Evolutionary conservation across 225 moss, liverwort and hornwort species (phyloP), one percentile per base, ranked within the genome.

Genomic region (Antitrichia curtipendula): DNA sequence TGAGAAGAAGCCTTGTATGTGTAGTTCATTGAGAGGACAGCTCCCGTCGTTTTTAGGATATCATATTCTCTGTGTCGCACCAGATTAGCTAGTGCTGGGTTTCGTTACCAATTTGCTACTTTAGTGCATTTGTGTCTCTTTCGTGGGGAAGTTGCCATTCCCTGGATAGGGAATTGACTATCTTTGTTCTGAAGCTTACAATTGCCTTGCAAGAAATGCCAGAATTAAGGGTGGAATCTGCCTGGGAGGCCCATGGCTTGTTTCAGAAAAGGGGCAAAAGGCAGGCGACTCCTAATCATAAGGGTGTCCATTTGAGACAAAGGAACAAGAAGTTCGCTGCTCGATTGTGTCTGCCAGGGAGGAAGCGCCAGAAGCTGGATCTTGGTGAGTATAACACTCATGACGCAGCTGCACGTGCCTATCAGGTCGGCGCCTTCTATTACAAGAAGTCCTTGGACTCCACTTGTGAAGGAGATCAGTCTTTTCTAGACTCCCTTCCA

Each of bases 361-460:
- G 70, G 49, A 82, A 80, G 68, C 66, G 58, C 12, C 87, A 71
- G 81, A 90, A 88, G 88, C 81, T 90, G 34, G 90, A 88, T 31
- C 90, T 88, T 45, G 88, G 85, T 59, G 90, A 90, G 53, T 88
- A 88, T 53, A 74, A 68, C 60, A 81, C 59, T 28, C 81, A 75
- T 12, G 74, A 84, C 19, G 84, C 80, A 63, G 90, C 84, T 80
- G 84, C 84, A 2, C 87, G 87, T 5, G 90, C 90, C 9, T 87
- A 90, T 73, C 73, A 87, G 70, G 49, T 84, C 32, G 84, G 87
- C 34, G 87, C 87, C 79, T 90, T 87, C 56, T 90, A 90, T 50
- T 90, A 87, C 90, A 72, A 80, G 43, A 87, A 72, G 65, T 38
- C 81, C 25, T 32, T 84, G 84, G 84, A 64, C 49, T 64, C 84